Conservation (phyloP, 1,139 yeast genomes). For the Candida frijolesensis region DNA sequence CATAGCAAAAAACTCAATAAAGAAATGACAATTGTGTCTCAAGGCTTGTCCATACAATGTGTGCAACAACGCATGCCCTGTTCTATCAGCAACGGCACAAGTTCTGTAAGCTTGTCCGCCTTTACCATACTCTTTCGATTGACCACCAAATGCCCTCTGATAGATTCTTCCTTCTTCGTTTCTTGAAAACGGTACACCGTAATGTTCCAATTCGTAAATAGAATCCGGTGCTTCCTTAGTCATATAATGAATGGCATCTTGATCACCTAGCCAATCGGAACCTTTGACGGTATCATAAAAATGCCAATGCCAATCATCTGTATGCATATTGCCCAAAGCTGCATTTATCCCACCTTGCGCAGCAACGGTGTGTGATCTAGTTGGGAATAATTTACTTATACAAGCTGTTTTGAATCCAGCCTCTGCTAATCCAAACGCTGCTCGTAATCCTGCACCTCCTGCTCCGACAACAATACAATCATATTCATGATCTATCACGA, state of each 20-base stretch:
- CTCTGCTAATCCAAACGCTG: conserved; percentile 95
- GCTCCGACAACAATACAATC: conserved; percentile 98
- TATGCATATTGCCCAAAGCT: conserved; percentile 96
- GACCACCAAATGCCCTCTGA: conserved; percentile 99
- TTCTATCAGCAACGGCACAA: conserved; percentile 98
- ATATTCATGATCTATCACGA: conserved; percentile 93
- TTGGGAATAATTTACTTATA: conserved; percentile 94
- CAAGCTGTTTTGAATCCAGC: conserved; percentile 98
- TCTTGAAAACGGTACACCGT: conserved; percentile 97
- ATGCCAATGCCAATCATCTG: conserved; percentile 99
- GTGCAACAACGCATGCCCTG: conserved; percentile 96
- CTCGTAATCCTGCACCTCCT: conserved; percentile 98
- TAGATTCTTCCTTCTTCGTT: conserved; percentile 95
- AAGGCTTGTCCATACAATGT: conserved; percentile 95
- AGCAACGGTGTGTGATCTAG: conserved; percentile 98
- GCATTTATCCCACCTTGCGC: conserved; percentile 99
- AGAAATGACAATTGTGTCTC: conserved; percentile 95
- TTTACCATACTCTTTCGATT: conserved; percentile 90
- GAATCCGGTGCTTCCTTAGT: conserved; percentile 96
- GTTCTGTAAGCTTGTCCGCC: conserved; percentile 99
- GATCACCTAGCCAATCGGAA: conserved; percentile 99
- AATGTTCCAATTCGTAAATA: conserved; percentile 94
- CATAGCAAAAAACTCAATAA: conserved; percentile 95
- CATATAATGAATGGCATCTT: conserved; percentile 98
- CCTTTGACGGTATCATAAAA: conserved; percentile 99